Evolutionary conservation across 2,329 filamentous ascomycete genomes (phyloP), one percentile per base, ranked within the genome.

Genomic region (Cercospora beticola): DNA sequence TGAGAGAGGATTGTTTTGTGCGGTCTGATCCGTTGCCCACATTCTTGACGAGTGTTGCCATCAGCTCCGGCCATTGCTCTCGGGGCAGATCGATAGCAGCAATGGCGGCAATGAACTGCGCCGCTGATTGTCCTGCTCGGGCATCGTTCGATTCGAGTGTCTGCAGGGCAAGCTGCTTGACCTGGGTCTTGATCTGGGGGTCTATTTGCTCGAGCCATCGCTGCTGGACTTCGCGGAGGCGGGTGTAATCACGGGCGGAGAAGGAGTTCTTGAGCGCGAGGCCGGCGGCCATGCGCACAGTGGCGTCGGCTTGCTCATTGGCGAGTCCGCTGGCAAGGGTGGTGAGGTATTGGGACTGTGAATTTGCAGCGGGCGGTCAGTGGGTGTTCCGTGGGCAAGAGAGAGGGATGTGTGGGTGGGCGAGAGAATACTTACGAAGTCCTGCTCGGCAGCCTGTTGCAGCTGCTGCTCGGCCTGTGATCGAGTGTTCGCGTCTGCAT

Each of bases 241-340:
- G 91, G 77, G 89, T 85, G 78, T 90, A 90, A 82, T 99, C 95
- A 86, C 95, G 91, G 78, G 94, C 92, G 78, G 92, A 93, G 85
- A 99, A 98, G 77, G 95, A 92, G 86, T 99, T 99, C 85, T 99
- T 99, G 78, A 99, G 86, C 75, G 95, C 94, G 76, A 99, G 88
- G 88, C 94, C 95, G 76, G 95, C 95, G 75, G 95, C 94, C 75
- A 92, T 91, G 86, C 95, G 91, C 79, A 97, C 95, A 79, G 92
- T 88, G 73, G 91, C 87, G 79, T 92, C 86, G 74, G 91, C 90
- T 75, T 88, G 87, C 79, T 98, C 94, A 83, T 97, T 97, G 79
- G 94, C 93, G 78, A 99, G 89, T 83, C 97, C 93, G 83, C 92
- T 91, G 74, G 95, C 94, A 79, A 99, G 91, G 72, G 93, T 95